Conservation (phyloP, 2,329 filamentous ascomycete species). For the Pezicula carpinea region DNA sequence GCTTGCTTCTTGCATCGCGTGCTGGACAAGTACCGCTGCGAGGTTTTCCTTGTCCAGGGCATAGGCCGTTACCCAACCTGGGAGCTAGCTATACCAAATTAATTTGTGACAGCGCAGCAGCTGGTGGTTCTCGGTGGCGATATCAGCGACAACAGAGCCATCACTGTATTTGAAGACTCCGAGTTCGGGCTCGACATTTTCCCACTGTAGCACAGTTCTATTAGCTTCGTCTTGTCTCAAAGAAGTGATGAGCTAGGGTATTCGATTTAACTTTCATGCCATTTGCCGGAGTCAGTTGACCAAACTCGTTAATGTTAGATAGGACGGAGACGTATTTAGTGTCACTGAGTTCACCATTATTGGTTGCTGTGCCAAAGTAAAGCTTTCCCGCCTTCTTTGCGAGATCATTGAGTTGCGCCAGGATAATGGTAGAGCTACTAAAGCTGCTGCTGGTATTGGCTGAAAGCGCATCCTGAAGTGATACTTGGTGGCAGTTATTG, state of each 20-base stretch:
- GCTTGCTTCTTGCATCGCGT: conserved; percentile 53
- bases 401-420: conserved; percentile 44
- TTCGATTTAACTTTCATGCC: conserved; percentile 39
- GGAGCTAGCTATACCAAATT: conserved; percentile 15
- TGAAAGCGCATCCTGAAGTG: conserved; percentile 14
- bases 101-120: conserved; percentile 59
- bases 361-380: conserved; percentile 55
- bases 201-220: conserved; percentile 39
- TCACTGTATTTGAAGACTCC: conserved; percentile 52
- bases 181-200: conserved; percentile 52
- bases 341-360: conserved; percentile 49
- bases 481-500: neutral
- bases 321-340: conserved; percentile 50
- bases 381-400: conserved; percentile 50
- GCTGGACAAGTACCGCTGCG: conserved; percentile 48
- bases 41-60: conserved; percentile 55
- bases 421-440: conserved; percentile 15
- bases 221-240: neutral
- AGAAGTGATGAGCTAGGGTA: neutral
- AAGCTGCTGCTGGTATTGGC: conserved; percentile 3
- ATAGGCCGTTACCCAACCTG: conserved; percentile 12
- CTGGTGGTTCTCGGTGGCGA: conserved; percentile 44
- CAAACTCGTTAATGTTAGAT: conserved; percentile 53
- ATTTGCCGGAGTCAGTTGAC: conserved; percentile 61
- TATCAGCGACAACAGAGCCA: conserved; percentile 48